Percentiles rank a stretch among this genome's conserved stretches.
Evolutionary conservation across 441 rosid species (phyloP).

Genomic region (Adansonia madagascariensis): DNA sequence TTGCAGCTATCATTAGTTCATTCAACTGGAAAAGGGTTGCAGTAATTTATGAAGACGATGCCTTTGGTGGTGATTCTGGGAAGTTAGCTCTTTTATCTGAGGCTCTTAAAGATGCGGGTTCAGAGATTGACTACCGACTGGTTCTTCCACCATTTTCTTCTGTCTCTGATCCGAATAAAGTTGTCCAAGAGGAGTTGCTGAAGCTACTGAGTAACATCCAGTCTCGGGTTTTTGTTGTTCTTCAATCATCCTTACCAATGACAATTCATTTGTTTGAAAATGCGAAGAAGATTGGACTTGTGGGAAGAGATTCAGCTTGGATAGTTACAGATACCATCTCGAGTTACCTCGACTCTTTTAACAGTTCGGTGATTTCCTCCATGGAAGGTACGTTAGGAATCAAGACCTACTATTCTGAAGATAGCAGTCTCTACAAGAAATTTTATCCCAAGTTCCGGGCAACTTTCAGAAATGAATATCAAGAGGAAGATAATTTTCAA

Average conservation of each 20-base stretch:
- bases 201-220: constrained; percentile 29
- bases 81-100: constrained; percentile 37
- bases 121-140: constrained; percentile 45
- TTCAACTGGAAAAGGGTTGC: constrained; percentile 46
- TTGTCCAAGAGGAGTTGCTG: constrained; percentile 34
- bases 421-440: constrained; percentile 23
- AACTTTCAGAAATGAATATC: constrained; percentile 22
- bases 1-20: constrained; percentile 40
- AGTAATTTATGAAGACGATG: constrained; percentile 45
- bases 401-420: constrained; percentile 34
- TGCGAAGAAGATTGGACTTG: constrained; percentile 42
- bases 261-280: constrained; percentile 42
- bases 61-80: constrained; percentile 41
- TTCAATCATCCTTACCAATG: constrained; percentile 47
- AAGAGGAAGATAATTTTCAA: constrained; percentile 29
- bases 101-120: constrained; percentile 34
- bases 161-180: constrained; percentile 29
- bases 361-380: constrained; percentile 42
- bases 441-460: constrained; percentile 35
- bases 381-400: constrained; percentile 57
- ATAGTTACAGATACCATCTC: constrained; percentile 37
- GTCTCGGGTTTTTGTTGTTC: constrained; percentile 52
- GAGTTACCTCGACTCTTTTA: constrained; percentile 41
- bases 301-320: constrained; percentile 50
- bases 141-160: constrained; percentile 47